phyloP scores from a whole-genome alignment of 83 land plant species.

The Thuja plicata region DNA sequence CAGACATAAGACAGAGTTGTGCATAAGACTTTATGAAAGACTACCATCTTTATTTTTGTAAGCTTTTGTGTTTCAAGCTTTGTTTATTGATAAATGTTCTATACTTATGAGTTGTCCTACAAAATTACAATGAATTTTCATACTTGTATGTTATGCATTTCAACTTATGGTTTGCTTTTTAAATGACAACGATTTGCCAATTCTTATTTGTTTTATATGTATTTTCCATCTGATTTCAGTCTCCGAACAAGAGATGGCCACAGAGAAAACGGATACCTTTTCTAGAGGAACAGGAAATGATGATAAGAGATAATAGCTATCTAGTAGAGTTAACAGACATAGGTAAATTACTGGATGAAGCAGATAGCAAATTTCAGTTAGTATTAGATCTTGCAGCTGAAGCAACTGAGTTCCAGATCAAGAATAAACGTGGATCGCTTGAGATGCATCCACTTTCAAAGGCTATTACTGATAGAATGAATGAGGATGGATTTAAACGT shows the following conservation, averaged over 20 bases:
- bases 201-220: not conserved
- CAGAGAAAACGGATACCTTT: not conserved
- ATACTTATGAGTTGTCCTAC: not conserved
- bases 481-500: constrained; percentile 5
- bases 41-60: not conserved
- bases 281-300: not conserved
- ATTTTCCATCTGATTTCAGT: not conserved
- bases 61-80: not conserved
- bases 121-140: not conserved
- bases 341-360: not conserved
- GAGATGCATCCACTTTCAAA: not conserved
- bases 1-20: not conserved
- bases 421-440: not conserved
- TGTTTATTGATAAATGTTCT: not conserved
- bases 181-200: not conserved
- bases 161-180: not conserved
- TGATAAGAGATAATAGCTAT: not conserved
- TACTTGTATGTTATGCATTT: not conserved
- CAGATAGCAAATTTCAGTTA: constrained; percentile 6
- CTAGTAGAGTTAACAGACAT: not conserved
- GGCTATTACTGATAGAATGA: constrained; percentile 11
- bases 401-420: not conserved
- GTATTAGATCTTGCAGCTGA: constrained; percentile 7
- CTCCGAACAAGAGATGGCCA: not conserved
- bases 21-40: not conserved